Conservation (phyloP, 106 monocot species). For the Dendrobium officinale region DNA sequence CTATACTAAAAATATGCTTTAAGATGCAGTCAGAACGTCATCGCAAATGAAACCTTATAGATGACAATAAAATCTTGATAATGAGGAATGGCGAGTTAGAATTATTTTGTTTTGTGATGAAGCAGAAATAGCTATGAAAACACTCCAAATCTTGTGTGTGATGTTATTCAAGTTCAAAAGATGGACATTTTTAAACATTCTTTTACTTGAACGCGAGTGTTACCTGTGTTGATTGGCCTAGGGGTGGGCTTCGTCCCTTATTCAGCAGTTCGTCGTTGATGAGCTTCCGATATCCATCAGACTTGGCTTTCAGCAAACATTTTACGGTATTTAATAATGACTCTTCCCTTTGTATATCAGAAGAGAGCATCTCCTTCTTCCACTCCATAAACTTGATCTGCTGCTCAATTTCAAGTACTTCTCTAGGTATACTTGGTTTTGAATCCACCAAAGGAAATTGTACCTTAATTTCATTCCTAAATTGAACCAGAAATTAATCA, state of each 20-base stretch:
- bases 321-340: constrained; percentile 24
- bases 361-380: constrained; percentile 61
- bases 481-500: neutral
- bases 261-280: constrained; percentile 9
- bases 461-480: constrained; percentile 43
- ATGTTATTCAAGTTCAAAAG: neutral
- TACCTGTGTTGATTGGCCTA: constrained; percentile 4
- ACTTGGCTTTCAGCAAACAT: constrained; percentile 10
- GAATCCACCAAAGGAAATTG: constrained; percentile 46
- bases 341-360: constrained; percentile 74
- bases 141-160: neutral
- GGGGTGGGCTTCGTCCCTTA: neutral
- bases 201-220: neutral
- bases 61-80: neutral
- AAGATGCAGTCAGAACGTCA: too few relatives aligned
- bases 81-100: neutral
- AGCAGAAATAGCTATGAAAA: neutral
- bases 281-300: constrained; percentile 9
- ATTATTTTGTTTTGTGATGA: neutral
- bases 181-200: neutral
- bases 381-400: constrained; percentile 57
- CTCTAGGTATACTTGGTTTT: constrained; percentile 23
- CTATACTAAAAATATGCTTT: too few relatives aligned
- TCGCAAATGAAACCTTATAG: too few relatives aligned
- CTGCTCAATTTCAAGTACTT: constrained; percentile 39